Evolutionary conservation across 352 stramenopile species (phyloP).

Genomic region (Globisporangium nodosum): DNA sequence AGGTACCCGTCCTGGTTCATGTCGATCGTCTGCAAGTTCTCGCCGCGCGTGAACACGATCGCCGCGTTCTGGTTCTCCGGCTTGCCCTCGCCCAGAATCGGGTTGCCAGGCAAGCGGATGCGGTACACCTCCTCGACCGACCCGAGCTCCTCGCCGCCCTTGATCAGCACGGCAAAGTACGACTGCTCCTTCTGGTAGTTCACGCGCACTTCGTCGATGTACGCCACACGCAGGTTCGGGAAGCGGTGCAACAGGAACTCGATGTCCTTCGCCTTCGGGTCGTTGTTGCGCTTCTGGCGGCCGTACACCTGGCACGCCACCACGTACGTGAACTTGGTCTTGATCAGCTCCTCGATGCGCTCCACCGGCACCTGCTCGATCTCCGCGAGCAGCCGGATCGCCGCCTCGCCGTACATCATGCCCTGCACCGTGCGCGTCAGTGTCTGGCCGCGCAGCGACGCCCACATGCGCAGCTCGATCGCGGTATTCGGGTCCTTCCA

Average conservation of each 20-base stretch:
- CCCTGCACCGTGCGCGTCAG: conserved; percentile 96
- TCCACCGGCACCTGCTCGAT: conserved; percentile 90
- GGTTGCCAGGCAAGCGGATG: conserved; percentile 96
- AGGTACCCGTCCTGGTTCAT: conserved; percentile 99
- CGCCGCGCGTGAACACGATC: conserved; percentile 97
- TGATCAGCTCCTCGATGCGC: conserved; percentile 94
- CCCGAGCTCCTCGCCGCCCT: conserved; percentile 74
- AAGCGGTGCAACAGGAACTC: conserved; percentile 97
- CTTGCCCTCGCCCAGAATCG: conserved; percentile 98
- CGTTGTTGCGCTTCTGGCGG: conserved; percentile 97
- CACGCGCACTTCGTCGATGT: conserved; percentile 97
- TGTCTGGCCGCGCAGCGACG: conserved; percentile 97
- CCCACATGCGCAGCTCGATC: conserved; percentile 94
- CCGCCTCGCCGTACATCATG: conserved; percentile 99
- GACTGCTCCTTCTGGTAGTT: conserved; percentile 93
- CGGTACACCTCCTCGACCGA: conserved; percentile 93
- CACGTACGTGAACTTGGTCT: conserved; percentile 99
- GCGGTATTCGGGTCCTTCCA: conserved; percentile 85
- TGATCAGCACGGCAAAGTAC: conserved; percentile 98
- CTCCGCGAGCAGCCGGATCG: conserved; percentile 95
- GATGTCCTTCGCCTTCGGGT: conserved; percentile 98
- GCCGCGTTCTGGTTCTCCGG: conserved; percentile 99
- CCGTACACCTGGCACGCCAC: conserved; percentile 98
- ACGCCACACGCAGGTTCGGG: conserved; percentile 96
- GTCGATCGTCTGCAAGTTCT: conserved; percentile 98